phyloP scores from a whole-genome alignment of 1,284 basidiomycete genomes.

The Earliella scabrosa region DNA sequence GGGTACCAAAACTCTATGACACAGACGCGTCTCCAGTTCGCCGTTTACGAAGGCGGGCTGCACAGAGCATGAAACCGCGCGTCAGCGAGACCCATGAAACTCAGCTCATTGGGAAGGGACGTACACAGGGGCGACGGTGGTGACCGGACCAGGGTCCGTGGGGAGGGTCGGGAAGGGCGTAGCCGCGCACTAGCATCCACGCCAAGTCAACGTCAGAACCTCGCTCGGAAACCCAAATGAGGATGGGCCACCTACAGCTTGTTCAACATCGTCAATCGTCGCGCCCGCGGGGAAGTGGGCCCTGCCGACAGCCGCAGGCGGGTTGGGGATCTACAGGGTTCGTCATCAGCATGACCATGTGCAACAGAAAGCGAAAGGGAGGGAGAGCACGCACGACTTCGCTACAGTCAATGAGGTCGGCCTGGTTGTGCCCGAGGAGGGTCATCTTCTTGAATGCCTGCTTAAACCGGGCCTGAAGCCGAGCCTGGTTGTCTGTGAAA shows the following conservation, averaged over 20 bases:
- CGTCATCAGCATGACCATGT: too few relatives aligned
- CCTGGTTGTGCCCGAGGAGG: slow-evolving; percentile 24
- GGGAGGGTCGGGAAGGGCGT: slow-evolving; percentile 21
- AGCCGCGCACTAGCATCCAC: slow-evolving; percentile 15
- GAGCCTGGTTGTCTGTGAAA: slow-evolving; percentile 17
- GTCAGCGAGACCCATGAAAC: too few relatives aligned
- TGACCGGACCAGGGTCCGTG: slow-evolving; percentile 19
- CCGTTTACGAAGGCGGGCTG: too few relatives aligned
- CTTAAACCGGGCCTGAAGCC: slow-evolving; percentile 21
- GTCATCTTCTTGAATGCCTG: slow-evolving; percentile 24
- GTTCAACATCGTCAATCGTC: slow-evolving; percentile 36
- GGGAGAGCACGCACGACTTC: slow-evolving; percentile 20
- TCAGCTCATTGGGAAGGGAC: too few relatives aligned
- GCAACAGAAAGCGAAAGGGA: slow-evolving; percentile 15
- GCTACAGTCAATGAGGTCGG: slow-evolving; percentile 28
- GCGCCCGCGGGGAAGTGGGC: slow-evolving; percentile 39
- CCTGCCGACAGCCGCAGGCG: slow-evolving; percentile 20
- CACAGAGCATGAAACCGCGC: too few relatives aligned
- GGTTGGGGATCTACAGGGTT: neutral
- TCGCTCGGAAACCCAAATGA: too few relatives aligned
- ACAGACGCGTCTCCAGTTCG: too few relatives aligned
- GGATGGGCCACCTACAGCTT: slow-evolving; percentile 31
- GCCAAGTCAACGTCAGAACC: neutral
- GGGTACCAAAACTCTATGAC: too few relatives aligned
- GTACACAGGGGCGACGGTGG: slow-evolving; percentile 18